Evolutionary conservation across 75 land plant genomes (phyloP), one percentile per base, ranked within the genome.

Genomic region (Picea glauca): DNA sequence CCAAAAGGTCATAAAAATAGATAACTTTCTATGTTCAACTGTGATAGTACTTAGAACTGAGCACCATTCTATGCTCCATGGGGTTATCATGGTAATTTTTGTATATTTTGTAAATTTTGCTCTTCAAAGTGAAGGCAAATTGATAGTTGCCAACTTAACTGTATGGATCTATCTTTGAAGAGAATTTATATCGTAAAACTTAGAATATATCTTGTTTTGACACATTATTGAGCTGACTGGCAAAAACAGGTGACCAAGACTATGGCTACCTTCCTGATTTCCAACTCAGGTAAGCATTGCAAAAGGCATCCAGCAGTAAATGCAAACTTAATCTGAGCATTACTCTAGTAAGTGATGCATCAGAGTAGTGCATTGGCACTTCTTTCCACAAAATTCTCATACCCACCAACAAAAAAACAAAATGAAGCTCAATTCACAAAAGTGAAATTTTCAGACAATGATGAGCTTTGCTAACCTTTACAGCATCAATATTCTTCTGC

Each of bases 401-500:
- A n/a, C 23, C 74, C 40, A 18, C 23, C 74, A n/a, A 66, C 40
- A 35, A 66, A 66, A 66, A 35, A 35, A 5, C 20, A 66, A 33
- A 66, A 17, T 33, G 35, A 66, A 66, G 15, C 5, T 18, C 43
- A 38, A 70, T n/a, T 70, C 0, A 1, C 74, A 70, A 20, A n/a
- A 23, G 23, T 0, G 56, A 43, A 70, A 70, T 20, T 43, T 70
- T 40, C 50, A 2, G 13, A 70, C 3, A 70, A n/a, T 21, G 18
- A 43, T 1, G 21, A 70, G 26, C 54, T 66, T 66, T 12, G n/a
- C 74, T 77, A 77, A 92, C 94, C 88, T 92, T 92, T 6, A 92
- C 84, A 66, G 92, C 90, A 81, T 89, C 94, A 86, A 88, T 88
- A 86, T 92, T 92, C 67, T 92, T 92, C 80, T 91, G 94, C 60